Evolutionary conservation across 768 basidiomycete genomes (phyloP).

Genomic region (Pleurotus djamor): DNA sequence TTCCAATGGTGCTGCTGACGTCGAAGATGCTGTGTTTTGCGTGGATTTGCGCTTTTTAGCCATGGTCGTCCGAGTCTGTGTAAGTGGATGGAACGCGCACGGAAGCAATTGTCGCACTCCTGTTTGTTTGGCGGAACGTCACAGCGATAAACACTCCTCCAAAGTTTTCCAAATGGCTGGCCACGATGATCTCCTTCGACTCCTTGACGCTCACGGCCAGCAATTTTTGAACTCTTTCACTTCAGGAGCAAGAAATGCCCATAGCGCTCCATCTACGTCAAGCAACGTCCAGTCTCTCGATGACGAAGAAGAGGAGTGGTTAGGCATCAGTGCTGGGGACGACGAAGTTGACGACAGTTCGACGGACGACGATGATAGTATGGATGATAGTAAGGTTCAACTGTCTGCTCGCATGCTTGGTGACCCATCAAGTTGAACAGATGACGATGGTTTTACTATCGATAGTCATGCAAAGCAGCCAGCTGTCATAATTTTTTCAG

Average conservation of each 20-base stretch:
- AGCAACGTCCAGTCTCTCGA: constrained; percentile 11
- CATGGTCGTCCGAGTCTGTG: not conserved
- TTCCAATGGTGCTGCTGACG: constrained; percentile 28
- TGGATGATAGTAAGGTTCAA: too few species aligned
- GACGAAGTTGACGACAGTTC: constrained; percentile 17
- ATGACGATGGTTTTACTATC: constrained; percentile 43
- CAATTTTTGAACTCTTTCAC: constrained; percentile 42
- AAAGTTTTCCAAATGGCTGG: constrained; percentile 8
- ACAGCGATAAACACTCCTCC: too few species aligned
- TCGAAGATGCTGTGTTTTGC: not conserved
- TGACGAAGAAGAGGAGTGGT: constrained; percentile 36
- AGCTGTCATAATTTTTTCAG: constrained; percentile 59
- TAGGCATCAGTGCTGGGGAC: constrained; percentile 16
- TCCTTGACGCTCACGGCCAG: constrained; percentile 46
- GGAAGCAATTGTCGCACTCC: too few species aligned
- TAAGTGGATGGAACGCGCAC: too few species aligned
- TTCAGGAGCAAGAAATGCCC: not conserved
- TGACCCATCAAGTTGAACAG: constrained; percentile 14
- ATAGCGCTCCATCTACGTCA: constrained; percentile 6
- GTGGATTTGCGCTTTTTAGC: constrained; percentile 4
- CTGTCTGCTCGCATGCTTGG: not conserved
- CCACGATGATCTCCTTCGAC: constrained; percentile 31
- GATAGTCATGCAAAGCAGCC: constrained; percentile 25
- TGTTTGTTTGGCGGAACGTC: too few species aligned
- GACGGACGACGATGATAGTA: not conserved